Percentiles rank a stretch among this genome's conserved stretches.
Evolutionary conservation across 768 basidiomycete genomes (phyloP).

Genomic region (Psilocybe sp.): DNA sequence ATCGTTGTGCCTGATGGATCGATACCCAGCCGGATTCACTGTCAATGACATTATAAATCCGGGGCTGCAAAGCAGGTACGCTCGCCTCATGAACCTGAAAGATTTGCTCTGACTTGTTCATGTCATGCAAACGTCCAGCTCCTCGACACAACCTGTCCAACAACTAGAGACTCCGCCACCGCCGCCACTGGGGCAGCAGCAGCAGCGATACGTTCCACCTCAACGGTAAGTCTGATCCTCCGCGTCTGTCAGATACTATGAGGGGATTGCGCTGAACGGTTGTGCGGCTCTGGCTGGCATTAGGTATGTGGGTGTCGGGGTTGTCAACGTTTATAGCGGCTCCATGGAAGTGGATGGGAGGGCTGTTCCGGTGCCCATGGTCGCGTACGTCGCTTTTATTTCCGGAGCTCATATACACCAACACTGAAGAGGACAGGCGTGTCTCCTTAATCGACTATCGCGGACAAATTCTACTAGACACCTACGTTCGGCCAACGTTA

Average conservation of each 20-base stretch:
- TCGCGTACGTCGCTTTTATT: conserved; percentile 38
- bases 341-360: conserved; percentile 19
- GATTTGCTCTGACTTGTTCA: no score
- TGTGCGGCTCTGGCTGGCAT: neutral
- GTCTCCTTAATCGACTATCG: conserved; percentile 50
- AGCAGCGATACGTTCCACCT: no score
- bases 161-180: no score
- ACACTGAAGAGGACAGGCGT: conserved; percentile 31
- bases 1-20: no score
- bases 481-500: conserved; percentile 53
- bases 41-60: no score
- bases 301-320: conserved; percentile 48
- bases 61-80: no score
- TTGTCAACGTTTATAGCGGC: conserved; percentile 42
- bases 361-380: conserved; percentile 42
- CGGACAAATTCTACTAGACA: conserved; percentile 43
- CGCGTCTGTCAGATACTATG: neutral
- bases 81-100: no score
- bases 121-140: no score
- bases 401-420: neutral
- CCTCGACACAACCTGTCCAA: no score
- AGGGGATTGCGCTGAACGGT: neutral
- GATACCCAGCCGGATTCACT: no score
- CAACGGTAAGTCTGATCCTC: no score
- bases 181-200: no score